Percentiles rank a stretch among this genome's conserved stretches.
Conservation (phyloP, 148 eudicot genomes). For the Euryodendron excelsum region DNA sequence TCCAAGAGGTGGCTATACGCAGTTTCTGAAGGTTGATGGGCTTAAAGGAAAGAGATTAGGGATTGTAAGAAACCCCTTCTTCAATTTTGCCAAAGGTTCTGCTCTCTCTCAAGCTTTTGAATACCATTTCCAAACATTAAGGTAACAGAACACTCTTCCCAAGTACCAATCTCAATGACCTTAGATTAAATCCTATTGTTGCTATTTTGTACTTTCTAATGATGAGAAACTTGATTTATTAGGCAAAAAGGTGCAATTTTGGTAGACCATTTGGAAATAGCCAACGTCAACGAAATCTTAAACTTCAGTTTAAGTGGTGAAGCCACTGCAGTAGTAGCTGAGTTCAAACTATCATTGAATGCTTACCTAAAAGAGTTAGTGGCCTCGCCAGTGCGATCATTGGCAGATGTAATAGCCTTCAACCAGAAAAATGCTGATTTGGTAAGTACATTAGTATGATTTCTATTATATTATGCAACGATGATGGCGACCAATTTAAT, state of each 20-base stretch:
- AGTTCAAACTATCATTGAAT: conserved; percentile 42
- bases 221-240: too few species aligned
- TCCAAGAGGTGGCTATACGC: conserved; percentile 57
- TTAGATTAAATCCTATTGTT: background rate
- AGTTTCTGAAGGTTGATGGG: conserved; percentile 46
- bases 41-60: conserved; percentile 61
- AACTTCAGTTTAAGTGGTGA: conserved; percentile 35
- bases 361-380: conserved; percentile 41
- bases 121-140: conserved; percentile 43
- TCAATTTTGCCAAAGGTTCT: conserved; percentile 33
- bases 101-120: conserved; percentile 39
- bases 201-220: too few species aligned
- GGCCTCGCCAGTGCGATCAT: conserved; percentile 50
- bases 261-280: conserved; percentile 42
- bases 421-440: conserved; percentile 41
- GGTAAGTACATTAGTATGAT: conserved; percentile 26
- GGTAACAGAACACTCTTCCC: conserved; percentile 23
- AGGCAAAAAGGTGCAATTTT: conserved; percentile 43
- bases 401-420: conserved; percentile 64
- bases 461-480: too few species aligned
- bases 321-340: conserved; percentile 32
- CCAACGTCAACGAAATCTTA: conserved; percentile 25
- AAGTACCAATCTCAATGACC: background rate
- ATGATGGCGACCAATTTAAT: background rate
- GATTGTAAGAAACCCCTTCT: conserved; percentile 54